Percentiles rank a stretch among this genome's conserved stretches.
Conservation (phyloP, 345 rosid genomes). For the Rhodamnia rubescens region DNA sequence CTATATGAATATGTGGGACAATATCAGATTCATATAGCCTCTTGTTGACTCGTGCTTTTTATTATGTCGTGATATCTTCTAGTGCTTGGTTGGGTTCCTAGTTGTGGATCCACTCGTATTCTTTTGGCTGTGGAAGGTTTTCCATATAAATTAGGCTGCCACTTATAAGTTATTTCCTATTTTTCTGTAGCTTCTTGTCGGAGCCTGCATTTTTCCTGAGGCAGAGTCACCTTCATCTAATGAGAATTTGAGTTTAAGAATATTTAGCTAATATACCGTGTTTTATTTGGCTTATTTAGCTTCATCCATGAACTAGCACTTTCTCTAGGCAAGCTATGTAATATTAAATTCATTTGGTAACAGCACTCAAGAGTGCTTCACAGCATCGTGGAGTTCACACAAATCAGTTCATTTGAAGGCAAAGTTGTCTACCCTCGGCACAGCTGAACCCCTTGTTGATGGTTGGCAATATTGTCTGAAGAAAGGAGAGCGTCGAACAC, state of each 20-base stretch:
- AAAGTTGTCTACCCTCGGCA: conserved; percentile 32
- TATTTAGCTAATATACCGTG: background rate
- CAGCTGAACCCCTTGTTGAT: conserved; percentile 26
- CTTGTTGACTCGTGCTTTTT: background rate
- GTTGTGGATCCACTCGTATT: background rate
- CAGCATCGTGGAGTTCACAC: conserved; percentile 87
- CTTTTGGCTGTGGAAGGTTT: background rate
- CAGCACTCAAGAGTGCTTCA: conserved; percentile 95
- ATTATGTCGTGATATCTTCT: background rate
- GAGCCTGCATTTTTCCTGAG: background rate
- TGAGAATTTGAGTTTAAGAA: background rate
- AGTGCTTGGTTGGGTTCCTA: background rate
- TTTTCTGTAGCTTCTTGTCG: background rate
- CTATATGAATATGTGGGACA: background rate
- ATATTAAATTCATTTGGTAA: background rate
- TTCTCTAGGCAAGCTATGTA: background rate
- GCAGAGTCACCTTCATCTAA: background rate
- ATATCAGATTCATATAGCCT: background rate
- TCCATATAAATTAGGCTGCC: background rate
- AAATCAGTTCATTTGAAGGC: conserved; percentile 76
- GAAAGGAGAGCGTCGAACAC: conserved; percentile 58
- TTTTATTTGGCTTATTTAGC: background rate
- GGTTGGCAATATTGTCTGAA: conserved; percentile 78
- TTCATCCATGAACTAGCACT: background rate
- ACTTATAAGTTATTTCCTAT: background rate